Conservation (phyloP, 2,329 filamentous ascomycete genomes). For the Beauveria rudraprayagi region DNA sequence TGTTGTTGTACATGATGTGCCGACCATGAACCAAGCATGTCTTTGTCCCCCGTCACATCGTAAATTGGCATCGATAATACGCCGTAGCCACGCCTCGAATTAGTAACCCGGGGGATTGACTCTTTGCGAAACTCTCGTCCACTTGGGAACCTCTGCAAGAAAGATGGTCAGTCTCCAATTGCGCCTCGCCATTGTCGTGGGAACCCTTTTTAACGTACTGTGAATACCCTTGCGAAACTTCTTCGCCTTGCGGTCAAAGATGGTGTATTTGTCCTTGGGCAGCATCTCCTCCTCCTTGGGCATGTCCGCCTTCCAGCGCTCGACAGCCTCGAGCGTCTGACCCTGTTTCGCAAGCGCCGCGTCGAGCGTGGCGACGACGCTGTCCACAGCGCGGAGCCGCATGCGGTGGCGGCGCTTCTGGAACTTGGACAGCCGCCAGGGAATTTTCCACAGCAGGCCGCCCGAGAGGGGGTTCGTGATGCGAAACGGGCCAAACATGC, state of each 20-base stretch:
- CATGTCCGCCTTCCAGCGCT: slow-evolving; percentile 94
- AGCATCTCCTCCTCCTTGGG: slow-evolving; percentile 93
- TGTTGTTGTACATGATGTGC: slow-evolving; percentile 10
- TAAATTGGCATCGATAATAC: background rate
- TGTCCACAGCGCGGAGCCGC: slow-evolving; percentile 77
- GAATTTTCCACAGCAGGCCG: slow-evolving; percentile 92
- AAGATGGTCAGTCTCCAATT: slow-evolving; percentile 5
- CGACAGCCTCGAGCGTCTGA: slow-evolving; percentile 65
- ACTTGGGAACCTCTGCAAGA: slow-evolving; percentile 72
- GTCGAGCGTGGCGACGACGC: slow-evolving; percentile 76
- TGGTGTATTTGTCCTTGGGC: slow-evolving; percentile 92
- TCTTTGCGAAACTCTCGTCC: slow-evolving; percentile 91
- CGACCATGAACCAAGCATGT: background rate
- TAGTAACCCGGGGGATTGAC: slow-evolving; percentile 93
- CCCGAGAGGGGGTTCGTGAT: slow-evolving; percentile 67
- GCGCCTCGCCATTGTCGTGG: background rate
- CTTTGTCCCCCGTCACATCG: background rate
- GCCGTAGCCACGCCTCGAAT: slow-evolving; percentile 15
- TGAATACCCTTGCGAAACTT: slow-evolving; percentile 95
- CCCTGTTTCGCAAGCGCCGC: slow-evolving; percentile 67
- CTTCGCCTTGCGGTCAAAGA: slow-evolving; percentile 95
- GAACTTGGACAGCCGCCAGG: slow-evolving; percentile 86
- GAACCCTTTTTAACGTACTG: slow-evolving; percentile 51
- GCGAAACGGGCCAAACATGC: slow-evolving; percentile 80
- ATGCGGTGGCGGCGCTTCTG: slow-evolving; percentile 84